Conservation (phyloP, 345 rosid species). For the Laguncularia racemosa region DNA sequence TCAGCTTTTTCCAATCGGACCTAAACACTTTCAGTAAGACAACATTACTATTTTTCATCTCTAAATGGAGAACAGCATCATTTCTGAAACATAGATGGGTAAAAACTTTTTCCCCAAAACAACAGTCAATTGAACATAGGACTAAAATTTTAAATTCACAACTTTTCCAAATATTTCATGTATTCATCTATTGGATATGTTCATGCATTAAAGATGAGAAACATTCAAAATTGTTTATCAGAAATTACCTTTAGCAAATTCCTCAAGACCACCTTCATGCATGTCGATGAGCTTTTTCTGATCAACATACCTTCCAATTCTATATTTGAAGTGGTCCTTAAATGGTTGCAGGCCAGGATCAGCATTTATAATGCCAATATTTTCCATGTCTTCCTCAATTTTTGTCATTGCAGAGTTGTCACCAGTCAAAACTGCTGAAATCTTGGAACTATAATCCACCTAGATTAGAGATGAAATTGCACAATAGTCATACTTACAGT, state of each 20-base stretch:
- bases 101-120: no score
- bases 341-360: conserved; percentile 51
- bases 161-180: no score
- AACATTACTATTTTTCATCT: no score
- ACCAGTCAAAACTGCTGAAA: conserved; percentile 38
- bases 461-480: not conserved
- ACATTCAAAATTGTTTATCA: not conserved
- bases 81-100: no score
- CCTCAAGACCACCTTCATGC: conserved; percentile 64
- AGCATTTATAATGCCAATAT: conserved; percentile 31
- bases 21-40: no score
- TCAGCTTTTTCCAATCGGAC: no score
- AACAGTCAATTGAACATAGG: no score
- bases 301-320: conserved; percentile 41
- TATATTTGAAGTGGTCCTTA: conserved; percentile 52
- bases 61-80: no score
- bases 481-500: no score
- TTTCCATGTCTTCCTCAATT: conserved; percentile 29
- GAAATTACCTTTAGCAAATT: conserved; percentile 52
- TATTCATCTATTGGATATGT: not conserved
- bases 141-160: no score
- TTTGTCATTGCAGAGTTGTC: conserved; percentile 29
- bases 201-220: not conserved
- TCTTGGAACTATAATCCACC: conserved; percentile 17
- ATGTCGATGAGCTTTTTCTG: conserved; percentile 46